Percentiles rank a stretch among this genome's conserved stretches.
These are phyloP conservation scores for Pouteria glomerata DNA, from an alignment of 148 eudicot genomes.

Conservation along the genomic window DNA sequence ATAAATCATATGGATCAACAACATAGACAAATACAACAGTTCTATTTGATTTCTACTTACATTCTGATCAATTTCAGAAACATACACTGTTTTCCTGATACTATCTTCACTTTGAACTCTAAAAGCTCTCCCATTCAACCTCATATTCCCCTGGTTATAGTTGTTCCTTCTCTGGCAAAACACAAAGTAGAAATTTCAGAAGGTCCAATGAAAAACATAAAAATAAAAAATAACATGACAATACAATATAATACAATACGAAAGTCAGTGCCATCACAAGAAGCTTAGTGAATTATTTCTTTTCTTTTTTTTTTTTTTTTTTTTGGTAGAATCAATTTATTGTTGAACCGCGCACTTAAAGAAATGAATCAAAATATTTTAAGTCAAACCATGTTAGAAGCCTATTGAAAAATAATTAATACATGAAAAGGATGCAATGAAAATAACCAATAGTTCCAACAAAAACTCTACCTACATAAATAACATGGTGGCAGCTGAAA, in stretches of 20 bases:
- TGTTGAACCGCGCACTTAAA: too few relatives aligned
- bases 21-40: not conserved
- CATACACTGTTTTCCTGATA: slow-evolving; percentile 85
- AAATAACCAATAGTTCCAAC: not conserved
- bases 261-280: too few relatives aligned
- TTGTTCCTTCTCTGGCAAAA: slow-evolving; percentile 50
- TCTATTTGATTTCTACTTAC: slow-evolving; percentile 37
- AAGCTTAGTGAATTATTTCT: too few relatives aligned
- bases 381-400: too few relatives aligned
- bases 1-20: not conserved
- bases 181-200: slow-evolving; percentile 2
- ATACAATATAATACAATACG: too few relatives aligned
- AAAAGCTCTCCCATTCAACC: slow-evolving; percentile 60
- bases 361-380: too few relatives aligned
- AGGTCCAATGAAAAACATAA: not conserved
- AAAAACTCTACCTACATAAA: too few relatives aligned
- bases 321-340: too few relatives aligned
- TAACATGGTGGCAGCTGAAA: too few relatives aligned
- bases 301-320: too few relatives aligned
- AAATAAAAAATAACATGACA: not conserved
- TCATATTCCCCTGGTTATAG: slow-evolving; percentile 56
- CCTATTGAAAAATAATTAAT: too few relatives aligned
- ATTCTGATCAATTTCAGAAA: slow-evolving; percentile 78
- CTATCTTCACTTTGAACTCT: slow-evolving; percentile 90
- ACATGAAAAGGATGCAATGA: not conserved